These are phyloP conservation scores for Loxodes magnus DNA, from an alignment of 73 alveolate genomes.

Conservation along the genomic window DNA sequence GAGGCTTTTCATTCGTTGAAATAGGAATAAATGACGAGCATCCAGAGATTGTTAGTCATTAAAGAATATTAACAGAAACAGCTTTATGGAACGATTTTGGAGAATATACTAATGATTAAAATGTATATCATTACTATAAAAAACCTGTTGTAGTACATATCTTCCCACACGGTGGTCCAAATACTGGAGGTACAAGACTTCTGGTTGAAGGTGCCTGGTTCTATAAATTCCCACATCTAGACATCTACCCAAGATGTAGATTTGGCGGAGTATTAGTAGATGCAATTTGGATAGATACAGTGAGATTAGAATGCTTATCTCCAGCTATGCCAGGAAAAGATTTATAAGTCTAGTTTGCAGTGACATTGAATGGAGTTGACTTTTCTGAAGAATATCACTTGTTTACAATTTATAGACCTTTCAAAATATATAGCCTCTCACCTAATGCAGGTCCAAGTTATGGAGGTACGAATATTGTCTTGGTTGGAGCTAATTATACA, in stretches of 20 bases:
- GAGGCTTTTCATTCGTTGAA: slow-evolving; percentile 54
- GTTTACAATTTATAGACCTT: slow-evolving; percentile 59
- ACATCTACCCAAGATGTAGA: slow-evolving; percentile 71
- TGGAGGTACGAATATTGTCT: slow-evolving; percentile 76
- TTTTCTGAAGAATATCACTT: slow-evolving; percentile 58
- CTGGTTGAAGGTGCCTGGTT: slow-evolving; percentile 78
- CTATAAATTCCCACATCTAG: slow-evolving; percentile 65
- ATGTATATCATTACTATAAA: slow-evolving; percentile 53
- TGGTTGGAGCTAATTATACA: slow-evolving; percentile 66
- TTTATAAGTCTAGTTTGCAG: slow-evolving; percentile 47
- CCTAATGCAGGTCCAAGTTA: slow-evolving; percentile 78
- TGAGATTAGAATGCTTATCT: slow-evolving; percentile 64
- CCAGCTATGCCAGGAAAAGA: slow-evolving; percentile 63
- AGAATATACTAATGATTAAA: not conserved
- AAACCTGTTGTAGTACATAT: slow-evolving; percentile 58
- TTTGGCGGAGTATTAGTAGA: slow-evolving; percentile 76
- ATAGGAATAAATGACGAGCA: slow-evolving; percentile 32
- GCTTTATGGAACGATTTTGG: too few species aligned
- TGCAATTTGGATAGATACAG: slow-evolving; percentile 66
- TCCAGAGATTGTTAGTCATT: not conserved
- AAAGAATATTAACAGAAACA: slow-evolving; percentile 6
- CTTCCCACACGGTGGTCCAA: slow-evolving; percentile 67
- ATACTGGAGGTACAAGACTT: slow-evolving; percentile 74
- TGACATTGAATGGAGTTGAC: slow-evolving; percentile 76
- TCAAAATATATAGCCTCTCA: slow-evolving; percentile 32